Evolutionary conservation across 2,329 filamentous ascomycete species (phyloP), one percentile per base, ranked within the genome.

Genomic region (Trichophyton equinum): DNA sequence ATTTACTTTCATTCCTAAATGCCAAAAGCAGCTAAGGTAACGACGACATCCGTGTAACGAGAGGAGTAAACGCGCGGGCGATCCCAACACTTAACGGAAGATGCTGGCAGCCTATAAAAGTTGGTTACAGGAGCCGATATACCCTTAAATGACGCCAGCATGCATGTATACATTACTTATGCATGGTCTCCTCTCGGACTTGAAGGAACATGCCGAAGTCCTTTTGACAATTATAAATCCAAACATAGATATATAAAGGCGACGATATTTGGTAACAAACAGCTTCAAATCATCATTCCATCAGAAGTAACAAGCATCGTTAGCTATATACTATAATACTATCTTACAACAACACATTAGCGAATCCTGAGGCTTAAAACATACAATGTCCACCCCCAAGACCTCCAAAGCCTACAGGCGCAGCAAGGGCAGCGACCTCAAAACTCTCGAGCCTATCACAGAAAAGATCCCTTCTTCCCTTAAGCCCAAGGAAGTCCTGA

Each of bases 401-500:
- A 44, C 40, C 40, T 20, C 40, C n/a, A 44, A n/a, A 20, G 40
- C 40, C n/a, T 44, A n/a, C 40, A 13, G 40, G n/a, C n/a, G 40
- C n/a, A 44, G 40, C 40, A 44, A 18, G 40, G 40, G 40, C 15
- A 18, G 15, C 3, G 40, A 18, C 15, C 1, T n/a, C 40, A 44
- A 44, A n/a, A 44, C 40, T 0, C 40, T 44, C 4, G 40, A 44
- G 15, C 40, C 40, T 5, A 18, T 44, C n/a, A 44, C 40, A 44
- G 40, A 44, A 44, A 44, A 44, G 40, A 44, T 44, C 40, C 40
- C 40, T 3, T 44, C 40, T 15, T 7, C 40, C n/a, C 40, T 44
- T 15, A 44, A 44, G 40, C n/a, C 40, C n/a, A n/a, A 44, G 4
- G 40, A 86, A 63, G 79, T 82, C 1, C 69, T 82, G 22, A 77